A percentile compares a stretch with the other conserved stretches of the same genome.
Conservation (phyloP, 1,284 basidiomycete genomes). For the Takashimella koratensis region DNA sequence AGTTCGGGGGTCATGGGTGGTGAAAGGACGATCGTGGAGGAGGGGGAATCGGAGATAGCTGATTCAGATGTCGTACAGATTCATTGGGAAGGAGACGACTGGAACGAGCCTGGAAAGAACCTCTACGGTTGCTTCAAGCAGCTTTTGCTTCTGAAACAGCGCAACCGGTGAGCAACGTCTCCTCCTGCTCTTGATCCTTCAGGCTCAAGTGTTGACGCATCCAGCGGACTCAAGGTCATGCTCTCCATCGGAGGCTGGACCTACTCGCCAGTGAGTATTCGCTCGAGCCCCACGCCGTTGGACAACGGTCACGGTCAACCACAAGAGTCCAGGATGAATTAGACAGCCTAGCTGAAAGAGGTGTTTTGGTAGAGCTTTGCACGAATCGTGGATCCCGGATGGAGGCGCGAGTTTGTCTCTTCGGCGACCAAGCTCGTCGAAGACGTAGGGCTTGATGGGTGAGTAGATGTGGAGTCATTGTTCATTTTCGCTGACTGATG, state of each 20-base stretch:
- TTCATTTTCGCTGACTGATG: background rate
- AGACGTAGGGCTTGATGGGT: conserved; percentile 87
- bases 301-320: background rate
- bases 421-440: conserved; percentile 70
- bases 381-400: conserved; percentile 57
- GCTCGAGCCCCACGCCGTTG: too few relatives aligned
- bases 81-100: conserved; percentile 67
- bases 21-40: too few relatives aligned
- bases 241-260: conserved; percentile 84
- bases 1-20: conserved; percentile 1
- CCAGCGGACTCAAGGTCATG: conserved; percentile 68
- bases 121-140: conserved; percentile 86
- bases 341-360: background rate
- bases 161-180: conserved; percentile 55
- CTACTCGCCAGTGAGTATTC: conserved; percentile 60
- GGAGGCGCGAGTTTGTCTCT: conserved; percentile 65
- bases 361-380: conserved; percentile 39
- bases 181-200: background rate
- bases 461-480: conserved; percentile 23
- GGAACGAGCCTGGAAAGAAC: conserved; percentile 79
- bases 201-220: too few relatives aligned
- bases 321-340: too few relatives aligned
- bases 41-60: too few relatives aligned
- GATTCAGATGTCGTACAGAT: too few relatives aligned
- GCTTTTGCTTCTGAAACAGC: conserved; percentile 73